phyloP scores from a whole-genome alignment of 306 rosid species.

The Lathyrus sativus region DNA sequence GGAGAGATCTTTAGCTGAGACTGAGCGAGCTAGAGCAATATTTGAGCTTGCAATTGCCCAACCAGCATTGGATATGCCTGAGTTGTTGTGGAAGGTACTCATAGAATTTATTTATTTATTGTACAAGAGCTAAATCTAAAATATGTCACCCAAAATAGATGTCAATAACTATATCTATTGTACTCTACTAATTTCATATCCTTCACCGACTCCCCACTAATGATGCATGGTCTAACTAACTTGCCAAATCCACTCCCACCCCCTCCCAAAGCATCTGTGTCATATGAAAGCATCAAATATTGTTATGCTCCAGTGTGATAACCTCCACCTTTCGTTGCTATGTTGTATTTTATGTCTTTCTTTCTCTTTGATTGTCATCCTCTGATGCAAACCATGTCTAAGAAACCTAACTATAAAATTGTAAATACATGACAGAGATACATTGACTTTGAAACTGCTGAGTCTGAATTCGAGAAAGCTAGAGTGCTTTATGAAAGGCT shows the following conservation, averaged over 20 bases:
- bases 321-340: background rate
- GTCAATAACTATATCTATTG: slow-evolving; percentile 26
- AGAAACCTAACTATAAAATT: slow-evolving; percentile 30
- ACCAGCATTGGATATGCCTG: slow-evolving; percentile 96
- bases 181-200: background rate
- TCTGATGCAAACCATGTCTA: background rate
- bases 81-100: slow-evolving; percentile 83
- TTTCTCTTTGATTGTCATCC: slow-evolving; percentile 1
- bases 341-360: slow-evolving; percentile 5
- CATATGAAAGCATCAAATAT: background rate
- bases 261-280: background rate
- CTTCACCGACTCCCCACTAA: slow-evolving; percentile 1
- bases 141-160: background rate
- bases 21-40: slow-evolving; percentile 84
- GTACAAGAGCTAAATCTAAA: background rate
- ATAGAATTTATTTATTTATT: slow-evolving; percentile 4
- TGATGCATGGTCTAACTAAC: background rate
- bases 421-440: slow-evolving; percentile 65
- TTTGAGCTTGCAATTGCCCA: slow-evolving; percentile 95
- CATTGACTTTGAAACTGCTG: slow-evolving; percentile 84
- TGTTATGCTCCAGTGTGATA: background rate
- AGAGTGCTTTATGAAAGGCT: slow-evolving; percentile 82
- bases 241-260: background rate
- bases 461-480: slow-evolving; percentile 80
- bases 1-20: slow-evolving; percentile 82